These are phyloP conservation scores for Erythrobasidium yunnanense DNA, from an alignment of 768 basidiomycete genomes.

Conservation along the genomic window DNA sequence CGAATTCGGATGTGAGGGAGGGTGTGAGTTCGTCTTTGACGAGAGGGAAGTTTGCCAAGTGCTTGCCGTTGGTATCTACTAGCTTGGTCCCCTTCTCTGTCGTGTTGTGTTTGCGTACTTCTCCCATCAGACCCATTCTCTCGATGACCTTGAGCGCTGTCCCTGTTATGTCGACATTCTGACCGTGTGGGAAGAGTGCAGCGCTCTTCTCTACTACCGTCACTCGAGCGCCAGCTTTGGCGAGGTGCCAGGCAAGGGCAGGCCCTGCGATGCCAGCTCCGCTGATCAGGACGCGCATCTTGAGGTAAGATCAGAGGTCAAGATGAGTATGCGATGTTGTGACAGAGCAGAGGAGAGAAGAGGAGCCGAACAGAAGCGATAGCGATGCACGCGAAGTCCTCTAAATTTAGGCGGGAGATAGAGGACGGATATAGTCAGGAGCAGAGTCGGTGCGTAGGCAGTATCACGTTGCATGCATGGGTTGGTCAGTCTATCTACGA, in stretches of 20 bases:
- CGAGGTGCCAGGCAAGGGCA: conserved; percentile 35
- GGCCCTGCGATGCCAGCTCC: conserved; percentile 40
- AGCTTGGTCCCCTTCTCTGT: conserved; percentile 35
- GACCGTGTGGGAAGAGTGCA: conserved; percentile 32
- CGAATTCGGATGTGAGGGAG: conserved; percentile 34
- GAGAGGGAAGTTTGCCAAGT: conserved; percentile 29
- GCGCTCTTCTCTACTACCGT: conserved; percentile 37
- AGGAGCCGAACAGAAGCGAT: too few relatives aligned
- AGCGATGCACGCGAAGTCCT: too few relatives aligned
- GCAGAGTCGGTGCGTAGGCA: too few relatives aligned
- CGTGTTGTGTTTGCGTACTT: conserved; percentile 27
- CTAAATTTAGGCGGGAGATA: too few relatives aligned
- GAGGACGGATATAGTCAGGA: too few relatives aligned
- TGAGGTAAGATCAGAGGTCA: too few relatives aligned
- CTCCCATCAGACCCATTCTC: conserved; percentile 33
- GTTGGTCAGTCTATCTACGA: too few relatives aligned
- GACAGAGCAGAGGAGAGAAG: too few relatives aligned
- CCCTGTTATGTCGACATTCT: conserved; percentile 37
- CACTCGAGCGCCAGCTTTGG: conserved; percentile 27
- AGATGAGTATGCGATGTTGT: too few relatives aligned
- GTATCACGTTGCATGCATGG: too few relatives aligned
- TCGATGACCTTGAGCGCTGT: conserved; percentile 32
- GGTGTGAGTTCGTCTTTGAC: conserved; percentile 2
- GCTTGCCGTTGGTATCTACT: conserved; percentile 27
- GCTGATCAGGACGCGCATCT: conserved; percentile 33